Evolutionary conservation across 768 basidiomycete species (phyloP).

Genomic region (Cytidiella melzeri): DNA sequence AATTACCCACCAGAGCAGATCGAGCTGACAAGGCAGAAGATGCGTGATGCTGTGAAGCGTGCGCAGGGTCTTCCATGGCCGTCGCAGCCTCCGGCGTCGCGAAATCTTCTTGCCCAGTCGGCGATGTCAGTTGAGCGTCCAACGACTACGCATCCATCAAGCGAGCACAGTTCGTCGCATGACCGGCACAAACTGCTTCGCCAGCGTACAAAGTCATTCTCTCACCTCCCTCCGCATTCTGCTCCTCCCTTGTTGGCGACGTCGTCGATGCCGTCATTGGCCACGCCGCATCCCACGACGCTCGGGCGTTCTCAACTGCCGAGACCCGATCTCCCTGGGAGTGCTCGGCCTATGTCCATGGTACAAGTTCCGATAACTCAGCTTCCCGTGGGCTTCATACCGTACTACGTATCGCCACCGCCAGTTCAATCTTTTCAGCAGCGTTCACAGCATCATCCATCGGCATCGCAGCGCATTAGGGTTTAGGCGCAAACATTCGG

Average conservation of each 20-base stretch:
- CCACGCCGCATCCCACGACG: neutral
- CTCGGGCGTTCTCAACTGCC: neutral
- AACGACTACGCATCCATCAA: neutral
- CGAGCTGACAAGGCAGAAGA: conserved; percentile 40
- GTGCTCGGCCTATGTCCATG: neutral
- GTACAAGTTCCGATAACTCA: neutral
- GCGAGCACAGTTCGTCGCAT: neutral
- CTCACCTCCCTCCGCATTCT: neutral
- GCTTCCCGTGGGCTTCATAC: neutral
- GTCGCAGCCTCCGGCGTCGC: neutral
- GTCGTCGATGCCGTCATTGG: neutral
- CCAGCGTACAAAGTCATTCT: neutral
- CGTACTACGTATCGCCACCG: neutral
- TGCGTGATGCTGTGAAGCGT: conserved; percentile 45
- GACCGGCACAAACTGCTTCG: neutral
- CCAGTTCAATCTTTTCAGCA: neutral
- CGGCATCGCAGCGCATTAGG: neutral
- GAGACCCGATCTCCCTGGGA: neutral
- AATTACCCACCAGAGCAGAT: conserved; percentile 39
- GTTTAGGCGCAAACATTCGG: neutral
- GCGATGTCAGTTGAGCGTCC: neutral
- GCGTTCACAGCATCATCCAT: neutral
- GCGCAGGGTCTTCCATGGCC: neutral
- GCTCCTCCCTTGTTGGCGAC: neutral
- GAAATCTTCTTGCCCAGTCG: neutral